Evolutionary conservation across 2,329 filamentous ascomycete genomes (phyloP).

Genomic region (Gaeumannomyces tritici): DNA sequence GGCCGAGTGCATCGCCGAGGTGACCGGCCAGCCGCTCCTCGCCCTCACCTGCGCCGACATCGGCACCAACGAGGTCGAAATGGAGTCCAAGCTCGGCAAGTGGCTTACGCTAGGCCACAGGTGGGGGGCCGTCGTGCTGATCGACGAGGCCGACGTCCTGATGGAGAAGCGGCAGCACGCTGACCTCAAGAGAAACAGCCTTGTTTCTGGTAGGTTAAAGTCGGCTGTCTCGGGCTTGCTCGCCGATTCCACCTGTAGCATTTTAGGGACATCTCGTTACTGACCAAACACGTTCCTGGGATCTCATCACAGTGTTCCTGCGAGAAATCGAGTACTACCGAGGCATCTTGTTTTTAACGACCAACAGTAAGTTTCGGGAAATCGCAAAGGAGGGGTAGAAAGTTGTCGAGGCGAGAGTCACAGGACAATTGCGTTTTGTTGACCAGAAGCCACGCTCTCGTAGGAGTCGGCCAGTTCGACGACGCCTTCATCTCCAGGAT

Average conservation of each 20-base stretch:
- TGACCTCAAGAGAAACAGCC: conserved; percentile 14
- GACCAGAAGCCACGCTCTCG: too few species aligned
- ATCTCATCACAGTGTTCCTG: conserved; percentile 10
- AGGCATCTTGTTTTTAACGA: conserved; percentile 9
- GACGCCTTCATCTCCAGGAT: conserved; percentile 17
- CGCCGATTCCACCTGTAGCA: background rate
- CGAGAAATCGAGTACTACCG: conserved; percentile 16
- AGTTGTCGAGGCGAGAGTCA: too few species aligned
- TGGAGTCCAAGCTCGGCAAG: conserved; percentile 8
- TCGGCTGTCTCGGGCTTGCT: background rate
- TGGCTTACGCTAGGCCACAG: conserved; percentile 8
- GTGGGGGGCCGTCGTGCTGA: conserved; percentile 10
- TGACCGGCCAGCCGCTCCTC: conserved; percentile 12
- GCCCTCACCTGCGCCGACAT: conserved; percentile 9
- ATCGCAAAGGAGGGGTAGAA: too few species aligned
- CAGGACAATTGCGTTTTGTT: too few species aligned
- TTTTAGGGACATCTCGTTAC: background rate
- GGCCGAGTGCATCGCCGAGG: conserved; percentile 11
- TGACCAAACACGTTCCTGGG: background rate
- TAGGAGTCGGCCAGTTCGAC: conserved; percentile 23
- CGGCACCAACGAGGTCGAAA: conserved; percentile 9
- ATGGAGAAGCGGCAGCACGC: conserved; percentile 10
- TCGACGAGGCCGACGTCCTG: conserved; percentile 18
- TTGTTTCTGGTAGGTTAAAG: conserved; percentile 11
- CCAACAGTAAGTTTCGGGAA: conserved; percentile 7